Conservation (phyloP, 495 filamentous ascomycete genomes). For the Aspergillus olivimuriae region DNA sequence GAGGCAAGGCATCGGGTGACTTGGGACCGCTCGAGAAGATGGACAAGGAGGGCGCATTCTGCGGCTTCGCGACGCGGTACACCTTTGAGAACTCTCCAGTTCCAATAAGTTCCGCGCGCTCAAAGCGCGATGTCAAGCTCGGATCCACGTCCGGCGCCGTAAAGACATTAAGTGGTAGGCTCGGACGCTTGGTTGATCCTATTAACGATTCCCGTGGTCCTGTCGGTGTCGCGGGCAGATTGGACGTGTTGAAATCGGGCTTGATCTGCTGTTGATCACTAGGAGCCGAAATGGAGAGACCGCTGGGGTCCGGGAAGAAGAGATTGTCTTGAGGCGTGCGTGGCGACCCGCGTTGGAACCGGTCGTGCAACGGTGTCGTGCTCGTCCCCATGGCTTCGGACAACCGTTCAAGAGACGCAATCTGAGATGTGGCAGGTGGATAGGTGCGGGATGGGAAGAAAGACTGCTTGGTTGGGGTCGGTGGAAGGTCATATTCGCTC, state of each 20-base stretch:
- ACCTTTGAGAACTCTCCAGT: constrained; percentile 91
- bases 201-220: constrained; percentile 54
- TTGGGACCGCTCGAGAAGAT: constrained; percentile 36
- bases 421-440: constrained; percentile 35
- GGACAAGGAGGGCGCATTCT: constrained; percentile 32
- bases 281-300: constrained; percentile 65
- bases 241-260: constrained; percentile 38
- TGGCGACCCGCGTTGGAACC: constrained; percentile 54
- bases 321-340: constrained; percentile 73
- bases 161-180: constrained; percentile 49
- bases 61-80: constrained; percentile 63
- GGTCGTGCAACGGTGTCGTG: constrained; percentile 31
- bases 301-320: constrained; percentile 74
- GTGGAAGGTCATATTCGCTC: constrained; percentile 70
- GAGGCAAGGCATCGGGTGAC: constrained; percentile 36
- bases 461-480: constrained; percentile 83
- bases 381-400: constrained; percentile 26
- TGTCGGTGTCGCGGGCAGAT: constrained; percentile 74
- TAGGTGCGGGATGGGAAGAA: constrained; percentile 40
- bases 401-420: constrained; percentile 32
- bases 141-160: constrained; percentile 63
- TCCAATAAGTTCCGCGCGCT: constrained; percentile 67
- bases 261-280: constrained; percentile 37
- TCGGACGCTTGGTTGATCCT: constrained; percentile 42
- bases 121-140: constrained; percentile 63